A percentile compares a stretch with the other conserved stretches of the same genome.
These are phyloP conservation scores for Aspergillus costaricaensis DNA, from an alignment of 2,329 filamentous ascomycete genomes.

Conservation along the genomic window DNA sequence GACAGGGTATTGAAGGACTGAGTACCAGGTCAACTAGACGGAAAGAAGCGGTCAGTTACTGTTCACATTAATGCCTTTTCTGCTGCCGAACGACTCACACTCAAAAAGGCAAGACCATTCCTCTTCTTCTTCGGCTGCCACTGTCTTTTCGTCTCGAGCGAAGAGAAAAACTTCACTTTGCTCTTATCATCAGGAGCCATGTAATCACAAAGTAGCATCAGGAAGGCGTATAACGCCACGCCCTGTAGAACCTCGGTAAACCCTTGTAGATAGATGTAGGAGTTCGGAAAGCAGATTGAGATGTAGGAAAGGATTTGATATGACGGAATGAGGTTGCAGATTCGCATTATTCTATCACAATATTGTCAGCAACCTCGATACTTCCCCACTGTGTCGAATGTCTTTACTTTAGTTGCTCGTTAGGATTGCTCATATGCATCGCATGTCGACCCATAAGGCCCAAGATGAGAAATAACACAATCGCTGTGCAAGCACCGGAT, in stretches of 20 bases:
- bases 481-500: conserved; percentile 37
- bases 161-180: not conserved
- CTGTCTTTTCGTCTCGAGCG: not conserved
- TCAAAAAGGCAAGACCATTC: no score
- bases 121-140: no score
- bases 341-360: conserved; percentile 42
- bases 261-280: conserved; percentile 44
- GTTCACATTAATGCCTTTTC: no score
- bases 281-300: conserved; percentile 39
- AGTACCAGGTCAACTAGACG: conserved; percentile 1
- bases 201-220: conserved; percentile 49
- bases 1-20: conserved; percentile 42
- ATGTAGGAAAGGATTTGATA: conserved; percentile 46
- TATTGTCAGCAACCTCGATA: not conserved
- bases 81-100: no score
- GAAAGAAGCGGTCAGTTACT: not conserved
- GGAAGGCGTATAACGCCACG: conserved; percentile 47
- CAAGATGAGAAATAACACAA: conserved; percentile 34
- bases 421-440: conserved; percentile 44
- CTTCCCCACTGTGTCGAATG: not conserved
- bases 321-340: conserved; percentile 45
- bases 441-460: conserved; percentile 39
- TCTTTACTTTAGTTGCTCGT: conserved; percentile 45
- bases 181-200: conserved; percentile 37
- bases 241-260: conserved; percentile 45